Conservation (phyloP, 345 rosid genomes). For the Eucalyptus polyanthemos region DNA sequence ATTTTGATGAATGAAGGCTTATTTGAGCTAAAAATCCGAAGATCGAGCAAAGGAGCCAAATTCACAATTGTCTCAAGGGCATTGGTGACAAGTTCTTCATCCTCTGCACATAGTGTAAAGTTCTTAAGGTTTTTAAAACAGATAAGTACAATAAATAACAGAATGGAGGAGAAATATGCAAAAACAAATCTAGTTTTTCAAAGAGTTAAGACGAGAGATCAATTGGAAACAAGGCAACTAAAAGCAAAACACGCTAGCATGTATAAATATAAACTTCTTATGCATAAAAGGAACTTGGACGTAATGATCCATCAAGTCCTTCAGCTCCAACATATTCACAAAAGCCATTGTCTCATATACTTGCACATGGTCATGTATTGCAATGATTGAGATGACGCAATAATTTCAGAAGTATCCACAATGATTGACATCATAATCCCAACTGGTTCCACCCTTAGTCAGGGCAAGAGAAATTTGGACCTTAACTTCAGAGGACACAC, state of each 20-base stretch:
- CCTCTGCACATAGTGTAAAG: conserved; percentile 40
- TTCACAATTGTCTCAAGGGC: conserved; percentile 89
- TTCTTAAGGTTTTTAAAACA: not conserved
- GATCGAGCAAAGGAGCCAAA: conserved; percentile 88
- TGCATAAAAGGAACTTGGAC: not conserved
- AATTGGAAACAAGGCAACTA: not conserved
- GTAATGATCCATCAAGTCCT: not conserved
- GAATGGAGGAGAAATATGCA: not conserved
- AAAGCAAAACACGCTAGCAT: not conserved
- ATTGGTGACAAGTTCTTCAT: conserved; percentile 94
- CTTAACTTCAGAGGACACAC: not conserved
- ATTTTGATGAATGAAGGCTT: conserved; percentile 77
- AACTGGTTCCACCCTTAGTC: not conserved
- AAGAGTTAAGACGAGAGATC: not conserved
- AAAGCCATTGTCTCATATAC: not conserved
- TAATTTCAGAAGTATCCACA: not conserved
- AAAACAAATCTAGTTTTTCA: not conserved
- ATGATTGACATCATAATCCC: not conserved
- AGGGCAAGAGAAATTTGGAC: not conserved
- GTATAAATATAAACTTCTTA: not conserved
- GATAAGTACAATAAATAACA: not conserved
- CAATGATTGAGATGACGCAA: not conserved
- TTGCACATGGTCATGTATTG: not conserved
- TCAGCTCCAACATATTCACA: not conserved
- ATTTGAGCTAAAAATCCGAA: conserved; percentile 79